Percentiles rank a stretch among this genome's conserved stretches.
Conservation (phyloP, 176 grass and related monocot genomes). For the Oropetium thomaeum region DNA sequence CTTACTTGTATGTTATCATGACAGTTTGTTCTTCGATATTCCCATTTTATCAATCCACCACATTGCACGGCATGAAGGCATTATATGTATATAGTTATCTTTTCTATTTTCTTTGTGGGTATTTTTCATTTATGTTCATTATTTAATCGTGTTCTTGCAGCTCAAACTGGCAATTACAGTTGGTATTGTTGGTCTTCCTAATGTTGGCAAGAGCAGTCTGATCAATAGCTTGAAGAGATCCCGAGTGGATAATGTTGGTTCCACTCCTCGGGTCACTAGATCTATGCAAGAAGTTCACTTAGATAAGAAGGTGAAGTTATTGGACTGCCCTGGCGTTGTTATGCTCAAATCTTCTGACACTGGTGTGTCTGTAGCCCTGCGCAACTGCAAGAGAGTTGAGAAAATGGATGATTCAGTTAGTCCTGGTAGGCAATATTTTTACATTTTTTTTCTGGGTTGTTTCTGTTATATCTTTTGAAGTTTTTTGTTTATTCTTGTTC, state of each 20-base stretch:
- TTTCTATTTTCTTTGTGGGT: not conserved
- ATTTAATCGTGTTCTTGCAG: slow-evolving; percentile 42
- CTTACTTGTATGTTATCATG: not conserved
- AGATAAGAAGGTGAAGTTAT: slow-evolving; percentile 89
- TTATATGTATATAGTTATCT: not conserved
- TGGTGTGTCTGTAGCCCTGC: slow-evolving; percentile 70
- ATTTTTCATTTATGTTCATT: not conserved
- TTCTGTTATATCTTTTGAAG: not conserved
- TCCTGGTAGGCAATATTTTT: slow-evolving; percentile 54
- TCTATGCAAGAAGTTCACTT: slow-evolving; percentile 95
- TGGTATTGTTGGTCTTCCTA: slow-evolving; percentile 94
- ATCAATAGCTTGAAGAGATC: slow-evolving; percentile 98
- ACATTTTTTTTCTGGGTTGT: not conserved
- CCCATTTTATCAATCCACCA: too few species aligned
- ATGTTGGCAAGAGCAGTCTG: slow-evolving; percentile 96
- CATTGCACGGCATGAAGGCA: too few species aligned
- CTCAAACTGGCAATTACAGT: slow-evolving; percentile 90
- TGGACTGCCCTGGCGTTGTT: slow-evolving; percentile 94
- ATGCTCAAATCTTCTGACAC: slow-evolving; percentile 68
- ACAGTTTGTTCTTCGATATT: not conserved
- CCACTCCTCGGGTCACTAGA: slow-evolving; percentile 84
- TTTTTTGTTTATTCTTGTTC: slow-evolving; percentile 10
- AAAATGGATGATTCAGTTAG: slow-evolving; percentile 82
- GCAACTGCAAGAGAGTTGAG: slow-evolving; percentile 88
- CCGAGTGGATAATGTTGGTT: slow-evolving; percentile 82